Base-by-base conservation (phyloP, 2,329 filamentous ascomycete genomes). In the Diaporthe eres region DNA sequence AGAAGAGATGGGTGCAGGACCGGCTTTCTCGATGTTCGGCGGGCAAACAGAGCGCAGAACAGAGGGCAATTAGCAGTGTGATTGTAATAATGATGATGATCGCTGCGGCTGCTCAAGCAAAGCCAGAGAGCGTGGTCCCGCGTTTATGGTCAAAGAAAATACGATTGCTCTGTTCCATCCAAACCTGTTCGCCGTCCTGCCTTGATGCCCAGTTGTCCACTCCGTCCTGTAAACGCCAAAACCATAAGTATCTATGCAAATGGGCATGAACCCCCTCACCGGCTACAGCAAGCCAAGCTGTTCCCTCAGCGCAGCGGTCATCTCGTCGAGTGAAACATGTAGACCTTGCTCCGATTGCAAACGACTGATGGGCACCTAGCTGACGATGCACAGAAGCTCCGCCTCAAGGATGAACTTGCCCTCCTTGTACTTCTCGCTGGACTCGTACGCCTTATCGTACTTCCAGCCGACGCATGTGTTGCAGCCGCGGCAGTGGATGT, bases 401-500 rank as follows among this genome's bases (percentile, higher is more conserved):
- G 94, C 94, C 87, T 98, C 96, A 75, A 99, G 89, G 76, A 99
- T 99, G 84, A 94, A 98, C 87, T 98, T 99, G 74, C 95, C 96
- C 88, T 99, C 97, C 88, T 99, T 99, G 87, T 99, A 99, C 86
- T 98, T 98, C 90, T 99, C 96, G 78, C 90, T 93, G 47, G 88
- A 85, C 87, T 99, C 97, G 84, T 94, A 98, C 1, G 97, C 97
- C 87, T 97, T 98, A 85, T 99, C 97, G 84, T 99, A 99, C 85
- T 98, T 98, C 97, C 97, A 99, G 49, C 97, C 97, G 72, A 99
- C 97, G 42, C 93, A 94, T 84, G 96, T 94, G 83, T 94, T 94
- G 90, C 97, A 99, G 85, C 98, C 94, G 75, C 94, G 91, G 87
- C 97, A 99, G 75, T 89, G 89, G 81, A 99, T 98, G 84, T 99